Evolutionary conservation across 2,329 filamentous ascomycete species (phyloP).

Genomic region (Diplodia mutila): DNA sequence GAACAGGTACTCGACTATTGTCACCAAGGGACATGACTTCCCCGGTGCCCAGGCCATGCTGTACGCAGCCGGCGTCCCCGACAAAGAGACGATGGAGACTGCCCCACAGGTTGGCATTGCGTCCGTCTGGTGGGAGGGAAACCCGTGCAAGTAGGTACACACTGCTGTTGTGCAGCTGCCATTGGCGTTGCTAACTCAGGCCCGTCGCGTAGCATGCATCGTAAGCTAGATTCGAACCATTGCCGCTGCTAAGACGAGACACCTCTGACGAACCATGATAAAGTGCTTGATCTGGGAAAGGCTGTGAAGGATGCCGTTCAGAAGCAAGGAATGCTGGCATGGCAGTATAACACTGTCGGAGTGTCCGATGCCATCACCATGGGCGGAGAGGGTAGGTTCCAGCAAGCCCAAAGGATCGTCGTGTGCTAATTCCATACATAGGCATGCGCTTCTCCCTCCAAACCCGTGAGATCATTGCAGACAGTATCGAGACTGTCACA

Average conservation of each 20-base stretch:
- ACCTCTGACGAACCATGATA: not conserved
- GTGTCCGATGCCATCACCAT: constrained; percentile 93
- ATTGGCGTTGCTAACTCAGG: not conserved
- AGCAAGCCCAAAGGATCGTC: not conserved
- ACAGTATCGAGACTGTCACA: constrained; percentile 91
- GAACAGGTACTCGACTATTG: constrained; percentile 82
- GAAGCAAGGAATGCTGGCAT: constrained; percentile 85
- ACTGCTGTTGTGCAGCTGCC: not conserved
- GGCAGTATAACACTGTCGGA: constrained; percentile 92
- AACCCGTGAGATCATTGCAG: constrained; percentile 87
- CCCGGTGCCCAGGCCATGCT: constrained; percentile 93
- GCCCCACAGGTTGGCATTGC: constrained; percentile 89
- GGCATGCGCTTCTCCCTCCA: constrained; percentile 95
- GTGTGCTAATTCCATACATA: constrained; percentile 40
- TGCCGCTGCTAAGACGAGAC: not conserved
- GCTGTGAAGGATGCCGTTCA: constrained; percentile 81
- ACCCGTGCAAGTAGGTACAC: constrained; percentile 81
- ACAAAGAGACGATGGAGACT: constrained; percentile 82
- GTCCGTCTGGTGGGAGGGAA: constrained; percentile 97
- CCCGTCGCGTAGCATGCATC: constrained; percentile 51
- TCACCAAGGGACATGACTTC: constrained; percentile 87
- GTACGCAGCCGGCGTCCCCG: constrained; percentile 86
- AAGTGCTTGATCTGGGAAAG: constrained; percentile 83
- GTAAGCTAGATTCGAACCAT: constrained; percentile 35
- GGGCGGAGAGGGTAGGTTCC: constrained; percentile 75